A percentile compares a stretch with the other conserved stretches of the same genome.
Conservation (phyloP, 2,329 filamentous ascomycete genomes). For the Plectosphaerella cucumerina region DNA sequence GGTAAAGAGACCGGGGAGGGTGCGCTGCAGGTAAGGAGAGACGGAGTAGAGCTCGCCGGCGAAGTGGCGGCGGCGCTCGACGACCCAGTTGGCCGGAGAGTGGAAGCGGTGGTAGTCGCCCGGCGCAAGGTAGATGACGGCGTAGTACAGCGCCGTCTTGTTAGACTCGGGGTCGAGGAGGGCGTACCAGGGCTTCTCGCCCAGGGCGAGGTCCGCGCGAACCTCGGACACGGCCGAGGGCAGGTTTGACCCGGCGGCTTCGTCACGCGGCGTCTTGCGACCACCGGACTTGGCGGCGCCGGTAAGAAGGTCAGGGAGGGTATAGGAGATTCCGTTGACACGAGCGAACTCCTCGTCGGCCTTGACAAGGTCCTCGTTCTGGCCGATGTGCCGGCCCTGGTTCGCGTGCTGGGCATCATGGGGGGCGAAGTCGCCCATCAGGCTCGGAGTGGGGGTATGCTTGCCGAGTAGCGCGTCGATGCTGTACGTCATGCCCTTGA, state of each 20-base stretch:
- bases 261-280: conserved; percentile 44
- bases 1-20: conserved; percentile 89
- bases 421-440: conserved; percentile 33
- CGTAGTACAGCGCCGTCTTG: conserved; percentile 80
- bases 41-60: conserved; percentile 94
- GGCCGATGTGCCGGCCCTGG: conserved; percentile 23
- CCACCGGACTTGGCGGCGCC: conserved; percentile 47
- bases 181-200: conserved; percentile 67
- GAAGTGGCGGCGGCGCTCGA: conserved; percentile 92
- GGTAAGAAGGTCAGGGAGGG: conserved; percentile 80
- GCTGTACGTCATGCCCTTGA: conserved; percentile 98
- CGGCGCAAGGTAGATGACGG: conserved; percentile 90
- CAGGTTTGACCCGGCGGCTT: conserved; percentile 60
- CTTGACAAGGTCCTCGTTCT: conserved; percentile 64
- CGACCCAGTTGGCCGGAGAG: conserved; percentile 92
- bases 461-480: conserved; percentile 86
- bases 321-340: conserved; percentile 94
- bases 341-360: conserved; percentile 89
- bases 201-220: conserved; percentile 73
- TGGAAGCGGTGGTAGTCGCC: conserved; percentile 99
- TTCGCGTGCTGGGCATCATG: conserved; percentile 16
- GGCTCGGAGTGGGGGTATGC: conserved; percentile 50
- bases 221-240: conserved; percentile 78
- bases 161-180: conserved; percentile 54
- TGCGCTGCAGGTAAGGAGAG: conserved; percentile 89